Evolutionary conservation across 1,284 basidiomycete genomes (phyloP).

Genomic region (Rhodotorula sp.): DNA sequence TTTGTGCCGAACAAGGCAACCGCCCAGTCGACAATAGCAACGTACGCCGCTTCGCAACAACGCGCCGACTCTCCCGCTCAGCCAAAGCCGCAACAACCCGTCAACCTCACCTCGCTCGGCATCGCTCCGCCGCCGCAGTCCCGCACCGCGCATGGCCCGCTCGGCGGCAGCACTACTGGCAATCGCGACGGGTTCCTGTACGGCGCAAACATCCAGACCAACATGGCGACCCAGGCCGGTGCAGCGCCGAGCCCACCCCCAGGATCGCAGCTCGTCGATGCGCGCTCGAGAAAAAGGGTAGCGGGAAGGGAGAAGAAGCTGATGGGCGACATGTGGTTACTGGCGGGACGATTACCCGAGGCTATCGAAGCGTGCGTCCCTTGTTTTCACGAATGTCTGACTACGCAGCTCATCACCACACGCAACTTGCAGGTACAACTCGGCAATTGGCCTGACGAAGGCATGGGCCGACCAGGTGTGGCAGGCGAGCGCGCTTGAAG

Average conservation of each 20-base stretch:
- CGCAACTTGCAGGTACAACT: constrained; percentile 67
- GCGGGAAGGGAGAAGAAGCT: constrained; percentile 76
- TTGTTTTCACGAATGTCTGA: rapidly evolving
- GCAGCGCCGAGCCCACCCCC: constrained; percentile 31
- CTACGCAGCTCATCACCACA: too few species aligned
- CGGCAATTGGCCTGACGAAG: constrained; percentile 73
- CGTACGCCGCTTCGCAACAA: constrained; percentile 53
- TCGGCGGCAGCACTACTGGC: constrained; percentile 26
- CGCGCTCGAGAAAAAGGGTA: constrained; percentile 35
- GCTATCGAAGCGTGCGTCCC: constrained; percentile 69
- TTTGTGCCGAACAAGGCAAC: constrained; percentile 23
- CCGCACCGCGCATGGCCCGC: constrained; percentile 25
- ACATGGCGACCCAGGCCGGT: constrained; percentile 22
- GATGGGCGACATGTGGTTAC: constrained; percentile 80
- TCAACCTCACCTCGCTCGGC: constrained; percentile 29
- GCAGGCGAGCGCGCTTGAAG: constrained; percentile 83
- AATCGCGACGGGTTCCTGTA: constrained; percentile 37
- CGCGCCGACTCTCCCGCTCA: constrained; percentile 54
- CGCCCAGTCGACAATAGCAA: constrained; percentile 50
- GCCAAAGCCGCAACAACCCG: constrained; percentile 17
- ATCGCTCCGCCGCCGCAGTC: constrained; percentile 33
- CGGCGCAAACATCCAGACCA: constrained; percentile 29
- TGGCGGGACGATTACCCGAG: constrained; percentile 77
- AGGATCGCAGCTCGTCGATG: constrained; percentile 30
- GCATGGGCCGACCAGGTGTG: constrained; percentile 72